A percentile compares a stretch with the other conserved stretches of the same genome.
Conservation (phyloP, 2,329 filamentous ascomycete genomes). For the Emmonsiellopsis sp. region DNA sequence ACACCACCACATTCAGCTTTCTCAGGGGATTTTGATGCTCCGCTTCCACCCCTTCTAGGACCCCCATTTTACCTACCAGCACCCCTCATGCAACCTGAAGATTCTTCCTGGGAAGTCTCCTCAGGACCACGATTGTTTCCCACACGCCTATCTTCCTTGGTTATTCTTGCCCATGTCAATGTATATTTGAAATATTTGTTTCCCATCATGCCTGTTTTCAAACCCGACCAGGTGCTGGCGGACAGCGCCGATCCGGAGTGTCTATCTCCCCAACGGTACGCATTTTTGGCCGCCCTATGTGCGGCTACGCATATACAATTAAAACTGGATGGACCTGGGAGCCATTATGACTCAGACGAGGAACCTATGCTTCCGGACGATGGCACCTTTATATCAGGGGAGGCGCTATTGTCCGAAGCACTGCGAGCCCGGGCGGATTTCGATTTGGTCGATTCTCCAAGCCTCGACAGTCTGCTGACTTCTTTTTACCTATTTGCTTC, state of each 20-base stretch:
- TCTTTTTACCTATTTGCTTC: conserved; percentile 72
- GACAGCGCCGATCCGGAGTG: conserved; percentile 46
- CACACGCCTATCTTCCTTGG: conserved; percentile 23
- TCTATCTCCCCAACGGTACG: conserved; percentile 31
- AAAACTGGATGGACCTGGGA: conserved; percentile 26
- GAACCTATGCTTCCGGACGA: conserved; percentile 43
- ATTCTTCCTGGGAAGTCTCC: neutral
- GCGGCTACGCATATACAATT: conserved; percentile 38
- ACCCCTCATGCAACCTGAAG: neutral
- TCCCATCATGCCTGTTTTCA: conserved; percentile 37
- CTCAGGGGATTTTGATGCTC: neutral
- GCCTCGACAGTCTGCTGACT: conserved; percentile 45
- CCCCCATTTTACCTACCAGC: neutral
- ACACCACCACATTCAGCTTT: conserved; percentile 1
- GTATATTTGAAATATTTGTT: conserved; percentile 35
- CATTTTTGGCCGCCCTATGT: conserved; percentile 33
- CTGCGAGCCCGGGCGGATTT: conserved; percentile 36
- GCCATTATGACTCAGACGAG: conserved; percentile 16
- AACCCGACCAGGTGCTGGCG: conserved; percentile 24
- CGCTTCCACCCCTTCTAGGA: neutral
- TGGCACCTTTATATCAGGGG: conserved; percentile 53
- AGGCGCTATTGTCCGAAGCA: conserved; percentile 58
- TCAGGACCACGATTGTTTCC: neutral
- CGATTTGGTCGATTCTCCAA: conserved; percentile 33
- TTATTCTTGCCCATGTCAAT: conserved; percentile 31